Evolutionary conservation across 2,329 filamentous ascomycete species (phyloP).

Genomic region (Alternaria solani): DNA sequence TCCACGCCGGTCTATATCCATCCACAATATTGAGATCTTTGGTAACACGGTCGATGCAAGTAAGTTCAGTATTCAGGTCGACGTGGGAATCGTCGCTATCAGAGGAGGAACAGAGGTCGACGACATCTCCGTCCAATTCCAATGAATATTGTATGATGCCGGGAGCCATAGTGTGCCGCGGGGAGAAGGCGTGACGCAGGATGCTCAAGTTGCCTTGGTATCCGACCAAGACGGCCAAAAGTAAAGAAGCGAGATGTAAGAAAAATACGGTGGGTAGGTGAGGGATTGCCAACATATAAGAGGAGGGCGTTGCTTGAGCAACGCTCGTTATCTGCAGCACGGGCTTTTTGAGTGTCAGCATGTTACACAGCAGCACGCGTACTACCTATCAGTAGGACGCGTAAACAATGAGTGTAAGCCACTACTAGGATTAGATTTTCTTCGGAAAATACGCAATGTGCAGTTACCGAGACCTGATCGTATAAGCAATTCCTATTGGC

Average conservation of each 20-base stretch:
- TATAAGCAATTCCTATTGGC: too few relatives aligned
- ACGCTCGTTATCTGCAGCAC: neutral
- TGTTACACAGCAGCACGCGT: neutral
- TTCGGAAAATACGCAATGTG: too few relatives aligned
- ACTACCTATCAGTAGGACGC: neutral
- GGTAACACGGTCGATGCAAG: neutral
- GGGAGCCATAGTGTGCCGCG: neutral
- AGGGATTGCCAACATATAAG: neutral
- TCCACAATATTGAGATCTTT: neutral
- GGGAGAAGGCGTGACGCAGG: neutral
- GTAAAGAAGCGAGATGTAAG: too few relatives aligned
- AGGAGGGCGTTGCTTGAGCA: neutral
- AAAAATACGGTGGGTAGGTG: neutral
- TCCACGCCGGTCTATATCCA: neutral
- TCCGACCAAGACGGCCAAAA: neutral
- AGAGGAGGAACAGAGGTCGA: neutral
- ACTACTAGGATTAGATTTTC: too few relatives aligned
- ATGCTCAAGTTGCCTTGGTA: too few relatives aligned
- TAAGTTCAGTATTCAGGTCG: neutral
- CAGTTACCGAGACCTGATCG: too few relatives aligned
- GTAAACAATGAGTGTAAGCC: too few relatives aligned
- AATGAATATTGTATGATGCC: neutral
- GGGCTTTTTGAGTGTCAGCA: neutral
- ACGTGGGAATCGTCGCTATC: neutral
- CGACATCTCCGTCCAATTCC: neutral